Evolutionary conservation across 176 grass and related monocot genomes (phyloP).

Genomic region (Carex cristatella): DNA sequence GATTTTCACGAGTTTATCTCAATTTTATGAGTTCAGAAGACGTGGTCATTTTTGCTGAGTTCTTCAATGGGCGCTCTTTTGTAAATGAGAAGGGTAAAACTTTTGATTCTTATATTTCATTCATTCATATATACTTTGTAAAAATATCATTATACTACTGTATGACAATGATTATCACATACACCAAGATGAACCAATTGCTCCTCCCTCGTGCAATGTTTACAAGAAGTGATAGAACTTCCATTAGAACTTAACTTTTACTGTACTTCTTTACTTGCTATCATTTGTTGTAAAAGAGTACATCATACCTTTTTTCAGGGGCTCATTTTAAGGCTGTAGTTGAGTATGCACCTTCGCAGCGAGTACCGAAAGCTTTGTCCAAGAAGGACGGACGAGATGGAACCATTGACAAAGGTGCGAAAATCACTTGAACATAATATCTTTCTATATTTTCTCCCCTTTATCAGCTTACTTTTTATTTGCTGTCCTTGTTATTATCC

Average conservation of each 20-base stretch:
- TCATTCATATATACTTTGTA: slow-evolving; percentile 4
- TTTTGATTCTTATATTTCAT: slow-evolving; percentile 8
- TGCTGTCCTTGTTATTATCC: slow-evolving; percentile 14
- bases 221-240: background rate
- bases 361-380: slow-evolving; percentile 46
- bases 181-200: slow-evolving; percentile 8
- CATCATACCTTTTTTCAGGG: slow-evolving; percentile 42
- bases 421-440: background rate
- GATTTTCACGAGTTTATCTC: slow-evolving; percentile 69
- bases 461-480: background rate
- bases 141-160: background rate
- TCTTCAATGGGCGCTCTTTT: slow-evolving; percentile 80
- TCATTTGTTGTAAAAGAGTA: background rate
- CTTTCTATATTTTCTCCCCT: background rate
- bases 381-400: slow-evolving; percentile 95
- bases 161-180: slow-evolving; percentile 11
- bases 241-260: background rate
- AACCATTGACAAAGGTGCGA: slow-evolving; percentile 74
- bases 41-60: slow-evolving; percentile 87
- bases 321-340: slow-evolving; percentile 90
- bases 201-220: background rate
- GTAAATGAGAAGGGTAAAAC: slow-evolving; percentile 95
- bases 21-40: slow-evolving; percentile 77
- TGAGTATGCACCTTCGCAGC: slow-evolving; percentile 92
- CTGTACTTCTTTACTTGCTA: background rate